Percentiles rank a stretch among this genome's conserved stretches.
Evolutionary conservation across 441 rosid species (phyloP).

Genomic region (Codiaeum variegatum): DNA sequence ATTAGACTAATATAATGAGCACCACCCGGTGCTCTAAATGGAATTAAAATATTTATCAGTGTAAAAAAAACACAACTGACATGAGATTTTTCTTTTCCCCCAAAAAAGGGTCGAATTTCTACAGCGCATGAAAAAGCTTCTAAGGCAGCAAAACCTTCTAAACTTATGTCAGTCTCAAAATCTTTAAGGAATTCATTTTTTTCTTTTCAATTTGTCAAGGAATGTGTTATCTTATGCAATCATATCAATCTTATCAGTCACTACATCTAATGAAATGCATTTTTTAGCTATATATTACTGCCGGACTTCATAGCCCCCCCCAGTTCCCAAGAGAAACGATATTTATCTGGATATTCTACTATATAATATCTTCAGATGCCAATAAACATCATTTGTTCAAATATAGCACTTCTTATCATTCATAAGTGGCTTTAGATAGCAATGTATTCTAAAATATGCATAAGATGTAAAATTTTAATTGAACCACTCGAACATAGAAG

Average conservation of each 20-base stretch:
- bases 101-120: neutral
- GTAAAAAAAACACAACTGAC: too few species aligned
- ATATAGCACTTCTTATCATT: neutral
- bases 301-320: too few species aligned
- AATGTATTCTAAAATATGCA: neutral
- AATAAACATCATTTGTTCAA: neutral
- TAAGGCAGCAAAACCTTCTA: neutral
- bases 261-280: neutral
- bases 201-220: neutral
- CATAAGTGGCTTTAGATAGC: neutral
- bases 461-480: neutral
- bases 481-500: neutral
- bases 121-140: neutral
- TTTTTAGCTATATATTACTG: too few species aligned
- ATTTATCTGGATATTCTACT: neutral
- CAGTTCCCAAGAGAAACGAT: neutral
- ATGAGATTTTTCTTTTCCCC: too few species aligned
- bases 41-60: too few species aligned
- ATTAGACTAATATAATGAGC: neutral
- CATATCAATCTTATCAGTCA: neutral
- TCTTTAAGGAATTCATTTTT: neutral
- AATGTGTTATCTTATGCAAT: neutral
- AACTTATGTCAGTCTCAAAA: neutral
- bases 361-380: neutral
- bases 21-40: neutral